Conservation (phyloP, 495 filamentous ascomycete genomes). For the Aspergillus steynii region DNA sequence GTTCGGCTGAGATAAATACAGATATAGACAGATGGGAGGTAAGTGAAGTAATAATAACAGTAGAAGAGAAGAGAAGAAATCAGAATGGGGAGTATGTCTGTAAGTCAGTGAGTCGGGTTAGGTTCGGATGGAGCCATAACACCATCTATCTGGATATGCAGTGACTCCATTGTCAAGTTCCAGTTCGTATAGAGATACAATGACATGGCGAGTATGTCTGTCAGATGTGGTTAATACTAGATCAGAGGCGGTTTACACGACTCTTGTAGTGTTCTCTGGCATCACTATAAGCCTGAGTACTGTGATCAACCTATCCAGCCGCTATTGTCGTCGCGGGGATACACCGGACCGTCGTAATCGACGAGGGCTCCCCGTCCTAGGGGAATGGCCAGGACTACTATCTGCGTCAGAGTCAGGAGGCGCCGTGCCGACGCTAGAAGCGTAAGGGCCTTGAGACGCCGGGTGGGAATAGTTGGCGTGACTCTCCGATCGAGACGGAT, state of each 20-base stretch:
- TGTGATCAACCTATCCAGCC: neutral
- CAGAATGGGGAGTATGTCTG: neutral
- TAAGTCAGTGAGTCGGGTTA: neutral
- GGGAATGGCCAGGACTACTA: conserved; percentile 16
- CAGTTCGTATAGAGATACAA: neutral
- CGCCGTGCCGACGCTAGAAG: conserved; percentile 11
- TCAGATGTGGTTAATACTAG: neutral
- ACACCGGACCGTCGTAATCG: neutral
- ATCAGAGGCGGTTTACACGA: neutral
- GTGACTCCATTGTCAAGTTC: neutral
- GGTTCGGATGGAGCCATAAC: neutral
- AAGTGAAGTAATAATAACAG: neutral
- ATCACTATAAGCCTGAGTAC: too few relatives aligned
- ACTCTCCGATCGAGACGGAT: conserved; percentile 2
- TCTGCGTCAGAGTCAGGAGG: conserved; percentile 16
- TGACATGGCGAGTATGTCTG: neutral
- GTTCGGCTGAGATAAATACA: neutral
- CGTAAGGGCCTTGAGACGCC: conserved; percentile 8
- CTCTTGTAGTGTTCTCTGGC: too few relatives aligned
- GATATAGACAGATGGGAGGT: neutral
- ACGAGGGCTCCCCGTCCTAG: conserved; percentile 5
- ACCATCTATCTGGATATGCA: neutral
- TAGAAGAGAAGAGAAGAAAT: neutral
- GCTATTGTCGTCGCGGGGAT: neutral
- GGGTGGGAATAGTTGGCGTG: neutral